Evolutionary conservation across 306 rosid species (phyloP).

Genomic region (Ormosia emarginata): DNA sequence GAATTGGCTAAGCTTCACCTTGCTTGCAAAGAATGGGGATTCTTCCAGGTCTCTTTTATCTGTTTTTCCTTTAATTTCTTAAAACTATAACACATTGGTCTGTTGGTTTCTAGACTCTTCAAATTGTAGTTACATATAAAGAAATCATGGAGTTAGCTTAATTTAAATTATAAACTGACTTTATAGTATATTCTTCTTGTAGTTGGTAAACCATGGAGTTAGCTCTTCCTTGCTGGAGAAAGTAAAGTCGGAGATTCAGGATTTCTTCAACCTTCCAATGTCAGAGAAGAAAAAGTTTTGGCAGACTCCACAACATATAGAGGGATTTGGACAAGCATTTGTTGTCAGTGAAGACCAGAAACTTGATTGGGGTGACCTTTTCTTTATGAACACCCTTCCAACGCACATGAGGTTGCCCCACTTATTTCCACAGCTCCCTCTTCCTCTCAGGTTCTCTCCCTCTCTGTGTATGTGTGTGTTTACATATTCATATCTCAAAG

Average conservation of each 20-base stretch:
- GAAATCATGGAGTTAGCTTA: not conserved
- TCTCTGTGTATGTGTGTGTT: not conserved
- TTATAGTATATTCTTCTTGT: not conserved
- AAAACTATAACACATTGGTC: not conserved
- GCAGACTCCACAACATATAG: constrained; percentile 43
- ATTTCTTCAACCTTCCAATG: constrained; percentile 49
- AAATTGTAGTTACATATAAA: not conserved
- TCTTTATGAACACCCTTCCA: constrained; percentile 42
- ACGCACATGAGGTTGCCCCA: constrained; percentile 39
- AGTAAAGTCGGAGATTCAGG: constrained; percentile 33
- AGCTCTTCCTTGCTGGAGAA: constrained; percentile 36
- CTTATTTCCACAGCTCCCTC: constrained; percentile 49
- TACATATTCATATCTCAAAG: not conserved
- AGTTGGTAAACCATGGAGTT: constrained; percentile 63
- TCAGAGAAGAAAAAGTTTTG: constrained; percentile 49
- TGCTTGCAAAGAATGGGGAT: constrained; percentile 42
- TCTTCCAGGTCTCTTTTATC: constrained; percentile 26
- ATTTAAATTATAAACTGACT: not conserved
- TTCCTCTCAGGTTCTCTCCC: constrained; percentile 38
- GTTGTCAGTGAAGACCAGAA: constrained; percentile 37
- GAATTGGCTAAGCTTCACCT: constrained; percentile 39
- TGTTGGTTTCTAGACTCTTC: not conserved
- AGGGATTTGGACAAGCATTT: constrained; percentile 69
- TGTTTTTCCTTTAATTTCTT: not conserved
- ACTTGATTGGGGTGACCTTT: constrained; percentile 54